Evolutionary conservation across 2,329 filamentous ascomycete species (phyloP).

Genomic region (Domatiomyces catenatus): DNA sequence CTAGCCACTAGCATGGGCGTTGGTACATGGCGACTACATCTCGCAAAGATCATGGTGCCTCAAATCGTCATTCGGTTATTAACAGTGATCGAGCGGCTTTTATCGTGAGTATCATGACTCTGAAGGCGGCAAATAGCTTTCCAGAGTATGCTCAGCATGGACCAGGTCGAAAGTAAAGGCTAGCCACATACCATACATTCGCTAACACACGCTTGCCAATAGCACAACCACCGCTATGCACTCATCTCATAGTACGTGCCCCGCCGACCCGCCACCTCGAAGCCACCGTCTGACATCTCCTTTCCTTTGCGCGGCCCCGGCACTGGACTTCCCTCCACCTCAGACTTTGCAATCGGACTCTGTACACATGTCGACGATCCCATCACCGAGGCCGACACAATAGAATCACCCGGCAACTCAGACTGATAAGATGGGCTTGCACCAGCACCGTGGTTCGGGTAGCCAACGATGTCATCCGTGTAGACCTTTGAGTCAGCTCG

Average conservation of each 20-base stretch:
- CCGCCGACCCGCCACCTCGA: slow-evolving; percentile 5
- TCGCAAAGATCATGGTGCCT: too few relatives aligned
- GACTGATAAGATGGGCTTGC: slow-evolving; percentile 14
- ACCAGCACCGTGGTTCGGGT: slow-evolving; percentile 1
- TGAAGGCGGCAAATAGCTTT: too few relatives aligned
- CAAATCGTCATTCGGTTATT: too few relatives aligned
- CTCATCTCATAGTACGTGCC: slow-evolving; percentile 13
- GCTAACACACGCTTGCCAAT: slow-evolving; percentile 1
- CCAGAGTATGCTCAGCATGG: too few relatives aligned
- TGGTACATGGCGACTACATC: too few relatives aligned
- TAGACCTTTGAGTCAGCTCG: slow-evolving; percentile 4
- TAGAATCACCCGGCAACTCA: slow-evolving; percentile 7
- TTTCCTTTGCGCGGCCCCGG: slow-evolving; percentile 3
- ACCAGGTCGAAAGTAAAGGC: not conserved
- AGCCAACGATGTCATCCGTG: slow-evolving; percentile 3
- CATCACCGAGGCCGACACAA: not conserved
- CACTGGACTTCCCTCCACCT: slow-evolving; percentile 11
- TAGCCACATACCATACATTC: not conserved
- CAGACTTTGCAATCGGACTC: not conserved
- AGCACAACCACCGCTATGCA: not conserved
- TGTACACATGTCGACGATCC: not conserved
- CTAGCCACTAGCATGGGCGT: too few relatives aligned
- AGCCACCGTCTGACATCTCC: slow-evolving; percentile 7
- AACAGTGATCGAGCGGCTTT: too few relatives aligned
- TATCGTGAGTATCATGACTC: too few relatives aligned